Evolutionary conservation across 169 alveolate species (phyloP), one percentile per base, ranked within the genome.

Genomic region (Eimeria maxima): DNA sequence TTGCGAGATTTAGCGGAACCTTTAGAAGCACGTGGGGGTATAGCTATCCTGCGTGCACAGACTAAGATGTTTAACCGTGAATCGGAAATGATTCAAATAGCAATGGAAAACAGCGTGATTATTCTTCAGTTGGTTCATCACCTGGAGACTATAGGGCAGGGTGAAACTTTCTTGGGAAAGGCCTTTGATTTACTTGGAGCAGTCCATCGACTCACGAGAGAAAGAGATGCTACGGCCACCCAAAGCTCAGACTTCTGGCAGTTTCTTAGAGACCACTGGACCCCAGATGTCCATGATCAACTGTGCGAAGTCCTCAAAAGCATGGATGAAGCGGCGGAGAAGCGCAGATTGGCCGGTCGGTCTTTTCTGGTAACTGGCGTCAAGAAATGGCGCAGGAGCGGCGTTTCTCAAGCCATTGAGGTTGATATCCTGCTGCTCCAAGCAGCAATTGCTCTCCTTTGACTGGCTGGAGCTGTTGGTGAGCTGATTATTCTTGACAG

Each of bases 61-160:
- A 24, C 74, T 22, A 4, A 42, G 74, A n/a, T 24, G 42, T 7
- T n/a, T 33, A 38, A 38, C 13, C 42, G 74, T 11, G 74, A 65
- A n/a, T 8, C 42, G 44, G 74, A n/a, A 65, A 65, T 22, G 74
- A 65, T 65, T 65, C 6, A 65, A 18, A 16, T n/a, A n/a, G 74
- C 24, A 65, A 0, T 65, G 27, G 74, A 65, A 65, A 38, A 65
- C 24, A n/a, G 27, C 74, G 10, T 10, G 74, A 13, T 65, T n/a
- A 16, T 65, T 38, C 74, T 33, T 42, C 42, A 65, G 24, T n/a
- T 65, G 74, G 27, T 65, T 33, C 24, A 65, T 33, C 27, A n/a
- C 74, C 74, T 65, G 14, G 74, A 65, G 74, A 38, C 38, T 38
- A 24, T 8, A n/a, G 74, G 74, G 74, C 74, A 65, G 74, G 74